These are phyloP conservation scores for Wickerhamiella qilinensis DNA, from an alignment of 805 yeast species.

Conservation along the genomic window DNA sequence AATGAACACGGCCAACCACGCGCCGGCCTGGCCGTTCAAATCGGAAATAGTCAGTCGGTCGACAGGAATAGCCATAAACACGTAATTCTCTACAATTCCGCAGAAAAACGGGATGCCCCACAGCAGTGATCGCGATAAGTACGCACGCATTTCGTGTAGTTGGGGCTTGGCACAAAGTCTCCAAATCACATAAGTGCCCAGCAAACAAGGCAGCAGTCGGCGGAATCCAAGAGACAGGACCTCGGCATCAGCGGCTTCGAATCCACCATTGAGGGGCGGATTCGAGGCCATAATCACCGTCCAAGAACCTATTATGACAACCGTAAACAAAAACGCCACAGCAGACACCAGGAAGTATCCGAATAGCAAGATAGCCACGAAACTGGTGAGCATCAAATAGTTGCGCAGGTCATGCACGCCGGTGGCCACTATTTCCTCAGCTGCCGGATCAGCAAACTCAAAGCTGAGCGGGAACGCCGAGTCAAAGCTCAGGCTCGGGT, in stretches of 20 bases:
- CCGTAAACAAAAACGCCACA: slow-evolving; percentile 44
- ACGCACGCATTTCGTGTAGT: slow-evolving; percentile 14
- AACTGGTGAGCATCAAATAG: slow-evolving; percentile 37
- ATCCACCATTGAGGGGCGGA: slow-evolving; percentile 33
- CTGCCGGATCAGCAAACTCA: slow-evolving; percentile 32
- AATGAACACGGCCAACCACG: slow-evolving; percentile 42
- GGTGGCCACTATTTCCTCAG: slow-evolving; percentile 18
- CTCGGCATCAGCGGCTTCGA: slow-evolving; percentile 40
- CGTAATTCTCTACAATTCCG: slow-evolving; percentile 70
- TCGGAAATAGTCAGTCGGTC: slow-evolving; percentile 68
- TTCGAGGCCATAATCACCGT: slow-evolving; percentile 68
- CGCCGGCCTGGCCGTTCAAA: slow-evolving; percentile 61
- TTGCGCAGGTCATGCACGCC: slow-evolving; percentile 61
- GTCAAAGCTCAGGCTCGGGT: slow-evolving; percentile 39
- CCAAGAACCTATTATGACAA: slow-evolving; percentile 63
- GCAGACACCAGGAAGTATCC: slow-evolving; percentile 34
- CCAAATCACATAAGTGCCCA: slow-evolving; percentile 61
- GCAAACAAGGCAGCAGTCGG: slow-evolving; percentile 58
- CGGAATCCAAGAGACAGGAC: slow-evolving; percentile 57
- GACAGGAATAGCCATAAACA: slow-evolving; percentile 77
- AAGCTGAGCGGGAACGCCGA: slow-evolving; percentile 65
- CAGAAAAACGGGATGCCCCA: slow-evolving; percentile 80
- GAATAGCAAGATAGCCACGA: slow-evolving; percentile 36
- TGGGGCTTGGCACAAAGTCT: slow-evolving; percentile 25
- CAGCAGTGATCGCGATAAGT: slow-evolving; percentile 26